A percentile compares a stretch with the other conserved stretches of the same genome.
Conservation (phyloP, 2,329 filamentous ascomycete genomes). For the Triangularia setosa region DNA sequence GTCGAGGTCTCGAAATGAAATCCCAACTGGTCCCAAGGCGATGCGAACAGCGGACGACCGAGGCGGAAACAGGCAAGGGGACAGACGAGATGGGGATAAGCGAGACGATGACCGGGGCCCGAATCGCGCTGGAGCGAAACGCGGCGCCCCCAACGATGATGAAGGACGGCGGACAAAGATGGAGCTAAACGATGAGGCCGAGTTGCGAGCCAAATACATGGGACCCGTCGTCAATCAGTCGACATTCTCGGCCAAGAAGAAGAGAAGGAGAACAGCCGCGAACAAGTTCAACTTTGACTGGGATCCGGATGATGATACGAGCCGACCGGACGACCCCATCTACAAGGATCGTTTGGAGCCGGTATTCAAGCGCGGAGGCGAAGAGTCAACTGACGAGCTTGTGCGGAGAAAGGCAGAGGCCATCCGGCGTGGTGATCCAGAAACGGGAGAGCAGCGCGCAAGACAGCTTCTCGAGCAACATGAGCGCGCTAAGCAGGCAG, state of each 20-base stretch:
- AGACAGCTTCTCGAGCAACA: constrained; percentile 83
- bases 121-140: constrained; percentile 40
- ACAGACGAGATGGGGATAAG: neutral
- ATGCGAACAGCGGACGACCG: constrained; percentile 48
- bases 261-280: constrained; percentile 85
- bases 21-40: constrained; percentile 70
- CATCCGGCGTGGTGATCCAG: constrained; percentile 69
- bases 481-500: constrained; percentile 68
- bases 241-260: constrained; percentile 93
- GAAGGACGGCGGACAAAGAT: constrained; percentile 36
- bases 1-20: constrained; percentile 25
- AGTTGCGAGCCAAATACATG: constrained; percentile 79
- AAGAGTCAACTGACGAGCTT: constrained; percentile 52
- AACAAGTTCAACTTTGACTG: constrained; percentile 99
- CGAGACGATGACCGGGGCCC: constrained; percentile 31
- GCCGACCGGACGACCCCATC: constrained; percentile 73
- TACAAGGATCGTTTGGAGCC: constrained; percentile 66
- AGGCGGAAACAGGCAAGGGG: neutral
- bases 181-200: constrained; percentile 65
- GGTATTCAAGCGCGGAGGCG: constrained; percentile 55
- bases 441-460: constrained; percentile 72
- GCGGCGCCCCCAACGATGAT: constrained; percentile 39
- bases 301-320: constrained; percentile 93
- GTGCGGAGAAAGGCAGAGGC: constrained; percentile 60
- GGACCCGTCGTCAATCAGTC: constrained; percentile 78